phyloP scores from a whole-genome alignment of 371 early-diverging fungal genomes.

The Scutellospora calospora region DNA sequence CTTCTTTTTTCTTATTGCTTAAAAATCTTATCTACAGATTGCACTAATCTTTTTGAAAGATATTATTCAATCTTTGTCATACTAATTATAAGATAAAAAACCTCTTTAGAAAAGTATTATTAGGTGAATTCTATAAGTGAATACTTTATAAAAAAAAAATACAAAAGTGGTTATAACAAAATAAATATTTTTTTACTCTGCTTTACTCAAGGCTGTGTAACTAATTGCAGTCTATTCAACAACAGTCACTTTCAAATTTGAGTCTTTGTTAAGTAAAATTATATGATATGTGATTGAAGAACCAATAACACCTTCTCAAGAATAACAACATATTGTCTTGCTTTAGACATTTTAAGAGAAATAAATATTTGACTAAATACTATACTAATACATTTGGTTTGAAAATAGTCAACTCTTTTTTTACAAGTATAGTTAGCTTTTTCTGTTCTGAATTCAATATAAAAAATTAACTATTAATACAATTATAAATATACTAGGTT shows the following conservation, averaged over 20 bases:
- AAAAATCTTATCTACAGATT: too few species aligned
- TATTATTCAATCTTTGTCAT: conserved; percentile 60
- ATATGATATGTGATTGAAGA: conserved; percentile 71
- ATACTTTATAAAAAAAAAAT: not conserved
- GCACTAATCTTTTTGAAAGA: too few species aligned
- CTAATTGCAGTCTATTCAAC: conserved; percentile 70
- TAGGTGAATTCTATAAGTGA: not conserved
- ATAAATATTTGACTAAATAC: too few species aligned
- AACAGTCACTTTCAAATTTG: conserved; percentile 51
- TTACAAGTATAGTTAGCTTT: too few species aligned
- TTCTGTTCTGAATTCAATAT: too few species aligned
- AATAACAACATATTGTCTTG: conserved; percentile 30
- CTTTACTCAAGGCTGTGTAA: conserved; percentile 72
- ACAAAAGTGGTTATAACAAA: not conserved
- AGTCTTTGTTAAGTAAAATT: conserved; percentile 50
- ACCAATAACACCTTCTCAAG: conserved; percentile 69
- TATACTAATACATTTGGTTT: too few species aligned
- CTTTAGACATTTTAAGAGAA: not conserved
- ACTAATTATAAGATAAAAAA: conserved; percentile 75
- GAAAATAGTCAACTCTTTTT: too few species aligned
- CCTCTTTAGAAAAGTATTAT: conserved; percentile 54
- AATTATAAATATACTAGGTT: too few species aligned
- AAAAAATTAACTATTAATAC: too few species aligned
- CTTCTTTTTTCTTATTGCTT: too few species aligned
- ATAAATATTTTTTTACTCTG: conserved; percentile 50